Conservation (phyloP, 805 yeast species). For the Candida andamanensis region DNA sequence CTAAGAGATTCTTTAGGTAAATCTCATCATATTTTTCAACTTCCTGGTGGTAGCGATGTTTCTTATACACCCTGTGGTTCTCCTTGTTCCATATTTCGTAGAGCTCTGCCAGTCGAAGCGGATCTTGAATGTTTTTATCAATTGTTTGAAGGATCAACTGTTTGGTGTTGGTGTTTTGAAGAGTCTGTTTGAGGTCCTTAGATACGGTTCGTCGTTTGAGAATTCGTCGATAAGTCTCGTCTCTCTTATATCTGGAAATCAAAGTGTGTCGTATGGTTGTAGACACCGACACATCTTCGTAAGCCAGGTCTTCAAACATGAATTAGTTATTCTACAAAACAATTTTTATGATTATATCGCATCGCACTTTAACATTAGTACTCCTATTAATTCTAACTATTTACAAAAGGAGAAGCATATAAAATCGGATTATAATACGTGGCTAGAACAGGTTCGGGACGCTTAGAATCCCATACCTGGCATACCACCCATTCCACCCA, state of each 20-base stretch:
- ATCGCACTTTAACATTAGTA: too few relatives aligned
- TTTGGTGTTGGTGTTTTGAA: too few relatives aligned
- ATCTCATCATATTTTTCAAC: slow-evolving; percentile 7
- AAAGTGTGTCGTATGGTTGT: too few relatives aligned
- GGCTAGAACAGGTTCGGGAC: background rate
- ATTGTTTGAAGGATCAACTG: too few relatives aligned
- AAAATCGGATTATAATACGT: background rate
- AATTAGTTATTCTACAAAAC: too few relatives aligned
- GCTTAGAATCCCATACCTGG: slow-evolving; percentile 15
- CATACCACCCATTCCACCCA: slow-evolving; percentile 37
- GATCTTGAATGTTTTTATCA: slow-evolving; percentile 1
- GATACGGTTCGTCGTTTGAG: too few relatives aligned
- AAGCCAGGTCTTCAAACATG: slow-evolving; percentile 7
- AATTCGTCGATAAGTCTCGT: too few relatives aligned
- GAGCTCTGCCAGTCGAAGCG: slow-evolving; percentile 25
- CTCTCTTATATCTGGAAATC: too few relatives aligned
- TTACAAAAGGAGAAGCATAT: slow-evolving; percentile 6
- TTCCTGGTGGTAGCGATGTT: slow-evolving; percentile 1
- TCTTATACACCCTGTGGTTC: slow-evolving; percentile 9
- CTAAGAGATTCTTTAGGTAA: background rate
- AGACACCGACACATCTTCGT: too few relatives aligned
- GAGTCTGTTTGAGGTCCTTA: too few relatives aligned
- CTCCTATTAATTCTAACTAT: too few relatives aligned
- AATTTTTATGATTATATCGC: slow-evolving; percentile 2
- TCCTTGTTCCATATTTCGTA: slow-evolving; percentile 30